These are phyloP conservation scores for Coemansia sp. DNA, from an alignment of 192 early-diverging fungal species.

Conservation along the genomic window DNA sequence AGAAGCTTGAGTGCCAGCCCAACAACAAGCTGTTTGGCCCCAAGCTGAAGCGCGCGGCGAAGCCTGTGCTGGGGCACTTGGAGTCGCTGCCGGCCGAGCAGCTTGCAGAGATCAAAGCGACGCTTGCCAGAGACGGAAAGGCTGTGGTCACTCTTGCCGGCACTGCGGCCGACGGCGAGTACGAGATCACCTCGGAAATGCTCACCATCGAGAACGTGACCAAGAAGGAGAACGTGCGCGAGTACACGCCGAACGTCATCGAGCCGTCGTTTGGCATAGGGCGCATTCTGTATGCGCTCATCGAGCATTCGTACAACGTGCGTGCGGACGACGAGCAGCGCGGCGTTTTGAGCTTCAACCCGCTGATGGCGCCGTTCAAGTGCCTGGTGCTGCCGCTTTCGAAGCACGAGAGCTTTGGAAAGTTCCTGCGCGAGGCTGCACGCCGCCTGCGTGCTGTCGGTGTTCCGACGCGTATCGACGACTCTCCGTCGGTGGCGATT, in stretches of 20 bases:
- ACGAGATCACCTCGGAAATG: conserved; percentile 47
- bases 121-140: conserved; percentile 26
- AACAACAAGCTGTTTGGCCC: conserved; percentile 96
- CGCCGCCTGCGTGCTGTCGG: conserved; percentile 68
- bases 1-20: conserved; percentile 79
- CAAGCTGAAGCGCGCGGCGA: conserved; percentile 87
- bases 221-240: conserved; percentile 67
- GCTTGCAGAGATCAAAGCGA: conserved; percentile 56
- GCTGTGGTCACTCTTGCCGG: conserved; percentile 21
- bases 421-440: conserved; percentile 63
- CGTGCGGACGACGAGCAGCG: conserved; percentile 90
- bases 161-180: conserved; percentile 27
- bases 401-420: conserved; percentile 72
- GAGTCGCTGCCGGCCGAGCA: conserved; percentile 53
- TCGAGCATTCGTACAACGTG: conserved; percentile 93
- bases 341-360: conserved; percentile 86
- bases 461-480: conserved; percentile 85
- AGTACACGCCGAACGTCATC: conserved; percentile 97
- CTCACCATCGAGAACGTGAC: conserved; percentile 46
- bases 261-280: conserved; percentile 99
- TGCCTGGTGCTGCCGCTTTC: conserved; percentile 88
- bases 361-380: conserved; percentile 93
- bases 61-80: conserved; percentile 80
- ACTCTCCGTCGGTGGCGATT: conserved; percentile 81
- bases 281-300: conserved; percentile 92